A percentile compares a stretch with the other conserved stretches of the same genome.
Evolutionary conservation across 805 yeast genomes (phyloP).

Genomic region (Cephaloascus fragrans): DNA sequence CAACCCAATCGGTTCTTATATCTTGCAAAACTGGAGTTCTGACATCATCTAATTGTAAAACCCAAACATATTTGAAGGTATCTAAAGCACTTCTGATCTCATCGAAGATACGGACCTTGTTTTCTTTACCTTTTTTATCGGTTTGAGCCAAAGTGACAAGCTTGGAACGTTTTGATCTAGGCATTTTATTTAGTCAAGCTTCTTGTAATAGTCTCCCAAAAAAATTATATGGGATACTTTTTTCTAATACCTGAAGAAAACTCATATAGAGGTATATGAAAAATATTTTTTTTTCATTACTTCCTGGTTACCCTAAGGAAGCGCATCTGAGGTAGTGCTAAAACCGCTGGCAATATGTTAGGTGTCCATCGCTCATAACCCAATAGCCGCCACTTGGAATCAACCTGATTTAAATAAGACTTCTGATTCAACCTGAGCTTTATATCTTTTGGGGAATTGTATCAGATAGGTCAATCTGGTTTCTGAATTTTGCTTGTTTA

Average conservation of each 20-base stretch:
- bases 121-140: slow-evolving; percentile 90
- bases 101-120: slow-evolving; percentile 84
- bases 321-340: no score
- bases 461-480: no score
- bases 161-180: slow-evolving; percentile 95
- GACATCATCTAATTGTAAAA: slow-evolving; percentile 79
- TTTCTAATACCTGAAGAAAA: no score
- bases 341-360: no score
- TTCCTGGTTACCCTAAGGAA: no score
- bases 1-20: slow-evolving; percentile 86
- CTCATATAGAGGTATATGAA: no score
- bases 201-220: no score
- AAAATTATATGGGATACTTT: background rate
- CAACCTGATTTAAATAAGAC: background rate
- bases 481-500: no score
- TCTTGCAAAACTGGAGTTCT: slow-evolving; percentile 94
- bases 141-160: slow-evolving; percentile 93
- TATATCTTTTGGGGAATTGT: no score
- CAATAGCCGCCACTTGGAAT: background rate
- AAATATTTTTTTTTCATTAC: no score
- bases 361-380: background rate
- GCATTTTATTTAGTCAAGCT: slow-evolving; percentile 59
- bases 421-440: no score
- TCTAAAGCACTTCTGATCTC: slow-evolving; percentile 82
- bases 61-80: slow-evolving; percentile 70